Percentiles rank a stretch among this genome's conserved stretches.
phyloP scores from a whole-genome alignment of 306 rosid species.

The Medicago arabica region DNA sequence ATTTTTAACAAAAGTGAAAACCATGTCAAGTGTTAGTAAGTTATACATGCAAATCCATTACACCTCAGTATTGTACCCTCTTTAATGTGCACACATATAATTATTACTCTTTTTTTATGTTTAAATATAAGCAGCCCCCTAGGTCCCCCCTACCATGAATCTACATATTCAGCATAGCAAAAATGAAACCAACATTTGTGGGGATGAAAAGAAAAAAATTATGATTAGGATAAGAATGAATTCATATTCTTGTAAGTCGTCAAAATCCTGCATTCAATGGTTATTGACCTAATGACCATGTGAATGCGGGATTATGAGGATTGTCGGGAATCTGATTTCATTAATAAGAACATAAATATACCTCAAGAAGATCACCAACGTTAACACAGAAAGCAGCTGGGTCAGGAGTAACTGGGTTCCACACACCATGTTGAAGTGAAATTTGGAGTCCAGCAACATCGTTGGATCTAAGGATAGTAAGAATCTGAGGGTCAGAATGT shows the following conservation, averaged over 20 bases:
- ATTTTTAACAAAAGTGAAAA: not conserved
- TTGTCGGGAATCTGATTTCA: not conserved
- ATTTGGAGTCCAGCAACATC: constrained; percentile 83
- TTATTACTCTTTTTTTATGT: not conserved
- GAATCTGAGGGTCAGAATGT: constrained; percentile 91
- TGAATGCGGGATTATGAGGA: not conserved
- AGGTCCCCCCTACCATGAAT: not conserved
- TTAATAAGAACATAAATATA: constrained; percentile 3
- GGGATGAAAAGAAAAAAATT: not conserved
- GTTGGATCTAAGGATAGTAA: constrained; percentile 79
- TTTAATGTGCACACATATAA: not conserved
- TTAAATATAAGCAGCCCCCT: not conserved
- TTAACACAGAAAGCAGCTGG: constrained; percentile 73
- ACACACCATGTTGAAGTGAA: constrained; percentile 59
- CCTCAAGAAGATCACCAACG: constrained; percentile 83
- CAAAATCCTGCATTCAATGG: not conserved
- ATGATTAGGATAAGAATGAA: not conserved
- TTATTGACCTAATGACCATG: no score
- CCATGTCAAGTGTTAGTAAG: not conserved
- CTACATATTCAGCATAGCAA: not conserved
- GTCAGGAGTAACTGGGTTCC: constrained; percentile 79
- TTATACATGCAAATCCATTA: constrained; percentile 11
- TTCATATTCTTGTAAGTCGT: no score
- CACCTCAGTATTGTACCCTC: constrained; percentile 2
- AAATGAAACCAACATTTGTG: constrained; percentile 28